These are phyloP conservation scores for Malassezia sp. DNA, from an alignment of 1,284 basidiomycete species.

Conservation along the genomic window DNA sequence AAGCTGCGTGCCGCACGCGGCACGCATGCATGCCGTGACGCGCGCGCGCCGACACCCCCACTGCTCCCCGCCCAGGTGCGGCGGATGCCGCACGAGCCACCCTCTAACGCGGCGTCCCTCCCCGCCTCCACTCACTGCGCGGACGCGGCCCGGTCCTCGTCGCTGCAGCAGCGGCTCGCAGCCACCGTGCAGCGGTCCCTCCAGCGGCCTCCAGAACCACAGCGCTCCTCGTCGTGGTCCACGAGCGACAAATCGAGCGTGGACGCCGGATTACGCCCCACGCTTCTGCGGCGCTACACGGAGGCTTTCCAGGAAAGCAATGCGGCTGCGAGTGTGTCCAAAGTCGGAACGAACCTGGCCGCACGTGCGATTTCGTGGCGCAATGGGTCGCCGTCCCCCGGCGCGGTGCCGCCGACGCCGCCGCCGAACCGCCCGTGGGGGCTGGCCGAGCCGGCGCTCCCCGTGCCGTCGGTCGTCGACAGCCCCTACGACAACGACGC, in stretches of 20 bases:
- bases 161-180: slow-evolving; percentile 9
- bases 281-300: slow-evolving; percentile 25
- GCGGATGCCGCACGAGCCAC: no score
- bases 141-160: neutral
- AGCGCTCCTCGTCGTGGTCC: slow-evolving; percentile 2
- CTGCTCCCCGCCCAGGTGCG: neutral
- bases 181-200: slow-evolving; percentile 8
- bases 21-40: neutral
- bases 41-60: neutral
- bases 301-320: slow-evolving; percentile 41
- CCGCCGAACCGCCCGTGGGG: neutral
- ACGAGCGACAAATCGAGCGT: neutral
- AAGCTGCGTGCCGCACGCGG: slow-evolving; percentile 15
- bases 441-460: slow-evolving; percentile 1
- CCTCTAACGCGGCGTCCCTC: no score
- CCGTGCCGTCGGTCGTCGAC: slow-evolving; percentile 8
- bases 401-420: neutral
- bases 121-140: no score
- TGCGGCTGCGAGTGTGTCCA: slow-evolving; percentile 38
- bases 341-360: slow-evolving; percentile 38
- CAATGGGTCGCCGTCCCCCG: neutral
- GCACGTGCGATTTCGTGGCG: slow-evolving; percentile 32
- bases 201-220: slow-evolving; percentile 4
- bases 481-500: slow-evolving; percentile 2
- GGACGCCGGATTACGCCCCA: neutral